Conservation (phyloP, 169 alveolate genomes). For the Cryptosporidium meleagridis region DNA sequence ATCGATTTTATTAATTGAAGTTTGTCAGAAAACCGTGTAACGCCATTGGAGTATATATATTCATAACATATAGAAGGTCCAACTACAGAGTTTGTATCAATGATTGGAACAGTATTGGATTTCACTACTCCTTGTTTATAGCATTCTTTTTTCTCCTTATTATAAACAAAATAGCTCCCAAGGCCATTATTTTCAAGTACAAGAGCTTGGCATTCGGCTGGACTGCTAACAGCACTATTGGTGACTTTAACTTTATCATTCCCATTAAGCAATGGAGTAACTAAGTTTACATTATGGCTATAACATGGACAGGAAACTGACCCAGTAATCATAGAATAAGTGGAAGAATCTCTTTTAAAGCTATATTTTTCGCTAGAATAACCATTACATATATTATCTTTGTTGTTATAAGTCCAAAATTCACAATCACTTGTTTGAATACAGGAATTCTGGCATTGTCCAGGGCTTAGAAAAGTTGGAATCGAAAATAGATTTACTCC, state of each 20-base stretch:
- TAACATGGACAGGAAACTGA: conserved; percentile 72
- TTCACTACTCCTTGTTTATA: conserved; percentile 51
- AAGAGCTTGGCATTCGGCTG: conserved; percentile 65
- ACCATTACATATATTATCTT: conserved; percentile 57
- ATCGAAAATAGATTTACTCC: conserved; percentile 56
- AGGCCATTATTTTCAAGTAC: conserved; percentile 57
- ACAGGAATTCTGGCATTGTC: conserved; percentile 57
- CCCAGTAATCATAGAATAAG: conserved; percentile 56
- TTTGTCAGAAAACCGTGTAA: neutral
- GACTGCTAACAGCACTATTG: neutral
- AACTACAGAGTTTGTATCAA: conserved; percentile 28
- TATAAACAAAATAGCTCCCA: conserved; percentile 39
- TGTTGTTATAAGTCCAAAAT: conserved; percentile 62
- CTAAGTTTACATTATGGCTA: conserved; percentile 54
- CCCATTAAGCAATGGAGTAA: conserved; percentile 22
- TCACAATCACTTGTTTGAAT: conserved; percentile 61
- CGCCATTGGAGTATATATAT: conserved; percentile 34
- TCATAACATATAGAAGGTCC: conserved; percentile 69
- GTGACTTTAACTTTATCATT: conserved; percentile 13
- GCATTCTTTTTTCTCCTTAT: conserved; percentile 18
- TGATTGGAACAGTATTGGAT: conserved; percentile 31
- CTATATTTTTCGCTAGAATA: conserved; percentile 60
- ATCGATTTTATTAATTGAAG: conserved; percentile 6
- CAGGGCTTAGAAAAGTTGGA: conserved; percentile 74
- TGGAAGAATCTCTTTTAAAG: conserved; percentile 50